A percentile compares a stretch with the other conserved stretches of the same genome.
Conservation (phyloP, 1,139 yeast genomes). For the Scheffersomyces quercinus region DNA sequence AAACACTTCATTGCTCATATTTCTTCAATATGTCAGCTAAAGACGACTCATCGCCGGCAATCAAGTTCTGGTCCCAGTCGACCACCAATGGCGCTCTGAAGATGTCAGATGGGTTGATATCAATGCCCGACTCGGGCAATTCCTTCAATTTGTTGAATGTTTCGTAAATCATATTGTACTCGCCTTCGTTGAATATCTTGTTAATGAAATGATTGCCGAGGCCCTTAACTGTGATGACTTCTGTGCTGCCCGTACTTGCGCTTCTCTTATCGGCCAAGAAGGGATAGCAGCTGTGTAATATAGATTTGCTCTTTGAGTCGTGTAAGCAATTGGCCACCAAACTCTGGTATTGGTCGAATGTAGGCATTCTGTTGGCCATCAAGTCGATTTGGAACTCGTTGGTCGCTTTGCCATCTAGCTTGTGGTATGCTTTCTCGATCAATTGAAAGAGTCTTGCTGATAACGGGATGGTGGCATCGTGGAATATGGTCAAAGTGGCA, state of each 20-base stretch:
- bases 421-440: conserved; percentile 33
- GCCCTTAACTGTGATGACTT: conserved; percentile 27
- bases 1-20: conserved; percentile 15
- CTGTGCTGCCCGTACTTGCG: conserved; percentile 16
- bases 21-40: conserved; percentile 32
- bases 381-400: conserved; percentile 38
- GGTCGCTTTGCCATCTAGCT: conserved; percentile 25
- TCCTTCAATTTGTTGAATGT: conserved; percentile 35
- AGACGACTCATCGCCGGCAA: conserved; percentile 42
- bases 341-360: conserved; percentile 41
- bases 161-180: conserved; percentile 41
- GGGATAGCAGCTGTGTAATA: conserved; percentile 38
- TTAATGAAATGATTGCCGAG: conserved; percentile 9
- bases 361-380: conserved; percentile 44
- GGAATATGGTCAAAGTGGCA: conserved; percentile 46
- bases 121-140: conserved; percentile 11
- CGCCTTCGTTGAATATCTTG: conserved; percentile 39
- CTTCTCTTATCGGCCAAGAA: conserved; percentile 31
- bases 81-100: conserved; percentile 47
- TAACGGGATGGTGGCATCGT: conserved; percentile 36
- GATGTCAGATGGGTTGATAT: conserved; percentile 33
- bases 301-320: conserved; percentile 25
- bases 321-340: conserved; percentile 31
- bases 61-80: conserved; percentile 49
- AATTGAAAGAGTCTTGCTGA: conserved; percentile 33